Percentiles rank a stretch among this genome's conserved stretches.
Evolutionary conservation across 352 stramenopile genomes (phyloP).

Genomic region (Pythium brachiatum): DNA sequence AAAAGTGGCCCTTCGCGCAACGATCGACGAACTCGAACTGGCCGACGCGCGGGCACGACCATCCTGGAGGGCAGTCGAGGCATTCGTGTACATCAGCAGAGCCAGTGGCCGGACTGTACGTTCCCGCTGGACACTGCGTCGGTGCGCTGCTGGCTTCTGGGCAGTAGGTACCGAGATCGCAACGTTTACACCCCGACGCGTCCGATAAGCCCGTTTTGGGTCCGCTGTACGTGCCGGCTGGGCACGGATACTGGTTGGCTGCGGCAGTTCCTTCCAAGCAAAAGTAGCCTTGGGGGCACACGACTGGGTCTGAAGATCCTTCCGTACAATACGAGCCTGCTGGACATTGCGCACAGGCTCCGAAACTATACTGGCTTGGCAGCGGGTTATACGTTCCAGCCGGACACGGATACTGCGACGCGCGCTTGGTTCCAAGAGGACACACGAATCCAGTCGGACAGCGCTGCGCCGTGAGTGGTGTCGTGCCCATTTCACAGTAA

Average conservation of each 20-base stretch:
- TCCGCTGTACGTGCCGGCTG: constrained; percentile 82
- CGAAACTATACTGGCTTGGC: constrained; percentile 41
- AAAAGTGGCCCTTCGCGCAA: constrained; percentile 71
- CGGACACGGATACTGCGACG: constrained; percentile 78
- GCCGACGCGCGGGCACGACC: constrained; percentile 67
- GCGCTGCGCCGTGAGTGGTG: constrained; percentile 51
- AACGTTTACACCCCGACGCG: constrained; percentile 54
- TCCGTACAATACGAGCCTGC: constrained; percentile 64
- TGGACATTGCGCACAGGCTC: constrained; percentile 59
- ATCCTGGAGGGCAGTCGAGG: constrained; percentile 62
- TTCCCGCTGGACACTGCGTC: constrained; percentile 64
- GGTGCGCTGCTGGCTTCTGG: constrained; percentile 70
- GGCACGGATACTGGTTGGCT: constrained; percentile 79
- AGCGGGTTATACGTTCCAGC: constrained; percentile 80
- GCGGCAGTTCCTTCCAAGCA: constrained; percentile 70
- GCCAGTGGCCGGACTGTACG: constrained; percentile 62
- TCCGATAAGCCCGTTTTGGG: constrained; percentile 45
- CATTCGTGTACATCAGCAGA: constrained; percentile 58
- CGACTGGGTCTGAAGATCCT: constrained; percentile 38
- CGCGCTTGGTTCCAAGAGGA: constrained; percentile 59
- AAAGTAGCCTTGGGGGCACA: constrained; percentile 81
- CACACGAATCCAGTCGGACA: constrained; percentile 75
- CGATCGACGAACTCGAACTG: constrained; percentile 61
- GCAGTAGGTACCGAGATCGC: constrained; percentile 78
- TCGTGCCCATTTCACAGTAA: constrained; percentile 81